A percentile compares a stretch with the other conserved stretches of the same genome.
Evolutionary conservation across 129 eudicot genomes (phyloP).

Genomic region (Lactuca saligna): DNA sequence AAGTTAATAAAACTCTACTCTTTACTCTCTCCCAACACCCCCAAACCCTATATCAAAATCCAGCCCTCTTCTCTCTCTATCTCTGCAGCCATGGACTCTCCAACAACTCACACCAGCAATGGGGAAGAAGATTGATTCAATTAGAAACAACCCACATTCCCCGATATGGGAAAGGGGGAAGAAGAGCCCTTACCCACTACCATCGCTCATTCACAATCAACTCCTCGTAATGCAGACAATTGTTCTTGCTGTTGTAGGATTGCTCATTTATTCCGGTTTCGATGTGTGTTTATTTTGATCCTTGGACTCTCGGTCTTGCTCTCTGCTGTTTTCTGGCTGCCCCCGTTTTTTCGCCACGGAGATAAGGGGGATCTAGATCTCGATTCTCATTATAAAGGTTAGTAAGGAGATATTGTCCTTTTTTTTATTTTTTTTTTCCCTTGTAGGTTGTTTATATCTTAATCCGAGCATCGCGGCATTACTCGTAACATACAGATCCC

Average conservation of each 20-base stretch:
- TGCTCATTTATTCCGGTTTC: slow-evolving; percentile 36
- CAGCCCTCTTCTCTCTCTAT: slow-evolving; percentile 8
- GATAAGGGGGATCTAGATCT: slow-evolving; percentile 82
- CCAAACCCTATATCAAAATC: slow-evolving; percentile 28
- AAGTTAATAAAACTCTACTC: slow-evolving; percentile 25
- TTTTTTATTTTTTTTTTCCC: not conserved
- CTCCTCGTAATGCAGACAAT: slow-evolving; percentile 29
- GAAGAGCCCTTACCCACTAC: slow-evolving; percentile 45
- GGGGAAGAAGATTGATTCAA: slow-evolving; percentile 33
- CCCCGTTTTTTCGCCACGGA: slow-evolving; percentile 54
- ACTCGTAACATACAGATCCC: slow-evolving; percentile 29
- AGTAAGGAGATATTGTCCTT: not conserved
- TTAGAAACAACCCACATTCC: slow-evolving; percentile 46
- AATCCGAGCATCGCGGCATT: slow-evolving; percentile 24
- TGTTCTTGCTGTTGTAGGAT: slow-evolving; percentile 29
- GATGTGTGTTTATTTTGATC: slow-evolving; percentile 65
- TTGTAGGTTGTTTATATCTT: slow-evolving; percentile 5
- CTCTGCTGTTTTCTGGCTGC: slow-evolving; percentile 89
- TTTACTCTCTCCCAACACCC: not conserved
- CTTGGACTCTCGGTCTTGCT: slow-evolving; percentile 72
- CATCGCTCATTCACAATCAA: slow-evolving; percentile 40
- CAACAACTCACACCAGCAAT: slow-evolving; percentile 37
- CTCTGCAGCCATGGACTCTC: slow-evolving; percentile 29
- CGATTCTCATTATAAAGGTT: slow-evolving; percentile 66
- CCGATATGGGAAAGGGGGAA: slow-evolving; percentile 79